phyloP scores from a whole-genome alignment of 129 eudicot genomes.

The Tagetes patula region DNA sequence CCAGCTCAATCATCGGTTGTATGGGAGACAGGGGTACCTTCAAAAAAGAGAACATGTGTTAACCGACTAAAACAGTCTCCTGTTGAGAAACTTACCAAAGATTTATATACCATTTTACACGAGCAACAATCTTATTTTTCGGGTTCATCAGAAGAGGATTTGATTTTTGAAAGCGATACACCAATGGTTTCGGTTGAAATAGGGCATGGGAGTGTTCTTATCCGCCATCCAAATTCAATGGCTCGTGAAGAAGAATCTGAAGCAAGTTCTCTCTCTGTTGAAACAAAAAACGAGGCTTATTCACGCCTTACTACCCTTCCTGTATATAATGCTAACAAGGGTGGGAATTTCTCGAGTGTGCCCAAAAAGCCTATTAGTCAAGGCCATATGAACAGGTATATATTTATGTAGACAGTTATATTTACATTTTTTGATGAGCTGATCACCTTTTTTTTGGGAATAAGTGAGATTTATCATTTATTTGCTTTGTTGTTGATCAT shows the following conservation, averaged over 20 bases:
- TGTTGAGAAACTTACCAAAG: slow-evolving; percentile 92
- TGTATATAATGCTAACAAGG: slow-evolving; percentile 50
- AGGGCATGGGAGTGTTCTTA: slow-evolving; percentile 98
- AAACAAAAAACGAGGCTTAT: slow-evolving; percentile 77
- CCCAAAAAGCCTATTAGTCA: slow-evolving; percentile 55
- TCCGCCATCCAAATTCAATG: slow-evolving; percentile 79
- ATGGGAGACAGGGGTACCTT: slow-evolving; percentile 91
- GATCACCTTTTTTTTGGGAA: not conserved
- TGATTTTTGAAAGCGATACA: slow-evolving; percentile 75
- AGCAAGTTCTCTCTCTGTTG: slow-evolving; percentile 95
- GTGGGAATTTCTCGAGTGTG: slow-evolving; percentile 41
- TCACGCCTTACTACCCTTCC: slow-evolving; percentile 49
- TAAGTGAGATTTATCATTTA: not conserved
- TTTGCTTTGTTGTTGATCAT: slow-evolving; percentile 27
- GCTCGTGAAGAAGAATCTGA: slow-evolving; percentile 95
- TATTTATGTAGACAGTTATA: not conserved
- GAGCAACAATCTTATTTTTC: slow-evolving; percentile 77
- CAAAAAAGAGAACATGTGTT: slow-evolving; percentile 85
- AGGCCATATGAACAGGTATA: slow-evolving; percentile 61
- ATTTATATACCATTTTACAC: slow-evolving; percentile 76
- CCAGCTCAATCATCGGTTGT: slow-evolving; percentile 76
- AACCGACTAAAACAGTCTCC: slow-evolving; percentile 78
- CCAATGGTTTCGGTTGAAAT: slow-evolving; percentile 99
- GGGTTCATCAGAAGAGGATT: slow-evolving; percentile 84
- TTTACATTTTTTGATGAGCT: not conserved